Base-by-base conservation (phyloP, 768 basidiomycete species). In the Dentipellis fragilis region DNA sequence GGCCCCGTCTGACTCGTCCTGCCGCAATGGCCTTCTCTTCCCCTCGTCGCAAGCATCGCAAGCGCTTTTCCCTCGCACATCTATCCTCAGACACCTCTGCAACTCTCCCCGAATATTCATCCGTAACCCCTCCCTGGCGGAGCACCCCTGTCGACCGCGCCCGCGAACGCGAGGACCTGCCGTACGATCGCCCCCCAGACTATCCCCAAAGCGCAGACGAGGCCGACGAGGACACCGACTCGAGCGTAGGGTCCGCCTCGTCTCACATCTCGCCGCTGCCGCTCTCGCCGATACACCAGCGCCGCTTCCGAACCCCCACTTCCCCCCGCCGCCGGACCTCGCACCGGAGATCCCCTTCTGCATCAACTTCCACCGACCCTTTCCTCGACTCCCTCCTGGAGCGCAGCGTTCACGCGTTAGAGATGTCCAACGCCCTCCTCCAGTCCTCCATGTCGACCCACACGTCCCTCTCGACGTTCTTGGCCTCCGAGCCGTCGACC, bases 351-450 rank as follows among this genome's bases (percentile, higher is more conserved):
- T 59, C 54, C 53, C 60, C 61, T 45, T 39, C 52, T 63, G 34
- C 57, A 54, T 46, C 59, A 35, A 51, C 68, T 19, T 66, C 71
- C 2, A 62, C 54, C 50, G 83, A 86, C 65, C 77, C 79, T 11
- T 82, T 78, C 62, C 76, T 90, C 23, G 90, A 92, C 68, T 77
- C 84, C n/a, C 73, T 92, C 14, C 76, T 92, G 1, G 87, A 82
- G 56, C 81, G 89, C 59, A 89, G 87, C 60, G 87, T 92, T 12
- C 83, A 89, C 68, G 89, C 89, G 1, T 74, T 93, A 9, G 90
- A 92, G 66, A 83, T 90, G 75, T 92, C 89, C 4, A 92, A 92
- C 56, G 77, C 82, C 2, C 72, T 92, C 10, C 72, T 93, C 48
- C 84, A 88, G 64, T 83, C 81, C 11, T 85, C 86, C 19, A 84